These are phyloP conservation scores for Coemansia sp. DNA, from an alignment of 192 early-diverging fungal species.

Conservation along the genomic window DNA sequence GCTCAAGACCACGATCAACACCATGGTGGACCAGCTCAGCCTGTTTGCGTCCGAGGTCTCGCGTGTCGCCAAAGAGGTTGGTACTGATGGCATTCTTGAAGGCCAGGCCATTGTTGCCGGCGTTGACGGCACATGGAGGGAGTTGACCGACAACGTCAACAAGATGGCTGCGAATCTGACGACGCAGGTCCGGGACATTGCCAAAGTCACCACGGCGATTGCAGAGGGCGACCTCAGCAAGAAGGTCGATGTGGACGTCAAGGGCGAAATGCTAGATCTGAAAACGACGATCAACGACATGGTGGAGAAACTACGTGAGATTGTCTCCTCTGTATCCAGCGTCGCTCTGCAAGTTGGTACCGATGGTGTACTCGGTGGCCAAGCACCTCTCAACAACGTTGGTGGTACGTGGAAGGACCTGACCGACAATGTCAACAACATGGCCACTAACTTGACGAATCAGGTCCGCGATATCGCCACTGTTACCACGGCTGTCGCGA, in stretches of 20 bases:
- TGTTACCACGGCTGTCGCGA: conserved; percentile 60
- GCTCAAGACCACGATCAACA: conserved; percentile 57
- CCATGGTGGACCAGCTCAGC: too few relatives aligned
- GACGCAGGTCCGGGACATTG: conserved; percentile 60
- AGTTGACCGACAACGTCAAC: conserved; percentile 60
- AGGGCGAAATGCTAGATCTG: too few relatives aligned
- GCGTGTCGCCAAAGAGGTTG: too few relatives aligned
- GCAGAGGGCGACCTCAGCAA: conserved; percentile 59
- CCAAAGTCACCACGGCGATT: conserved; percentile 62
- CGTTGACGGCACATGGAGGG: too few relatives aligned
- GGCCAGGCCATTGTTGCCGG: conserved; percentile 53
- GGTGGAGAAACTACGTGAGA: conserved; percentile 56
- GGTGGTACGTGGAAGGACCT: too few relatives aligned
- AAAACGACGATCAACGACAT: too few relatives aligned
- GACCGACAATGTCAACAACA: conserved; percentile 63
- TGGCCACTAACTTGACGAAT: conserved; percentile 61
- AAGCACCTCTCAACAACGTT: too few relatives aligned
- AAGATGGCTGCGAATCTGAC: conserved; percentile 59
- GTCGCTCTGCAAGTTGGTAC: too few relatives aligned
- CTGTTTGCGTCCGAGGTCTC: too few relatives aligned
- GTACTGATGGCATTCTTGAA: too few relatives aligned
- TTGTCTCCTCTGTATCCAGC: too few relatives aligned
- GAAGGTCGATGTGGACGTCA: conserved; percentile 57
- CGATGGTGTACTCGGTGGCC: too few relatives aligned
- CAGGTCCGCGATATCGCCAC: conserved; percentile 61